phyloP scores from a whole-genome alignment of 768 basidiomycete genomes.

The Tremella fuciformis region DNA sequence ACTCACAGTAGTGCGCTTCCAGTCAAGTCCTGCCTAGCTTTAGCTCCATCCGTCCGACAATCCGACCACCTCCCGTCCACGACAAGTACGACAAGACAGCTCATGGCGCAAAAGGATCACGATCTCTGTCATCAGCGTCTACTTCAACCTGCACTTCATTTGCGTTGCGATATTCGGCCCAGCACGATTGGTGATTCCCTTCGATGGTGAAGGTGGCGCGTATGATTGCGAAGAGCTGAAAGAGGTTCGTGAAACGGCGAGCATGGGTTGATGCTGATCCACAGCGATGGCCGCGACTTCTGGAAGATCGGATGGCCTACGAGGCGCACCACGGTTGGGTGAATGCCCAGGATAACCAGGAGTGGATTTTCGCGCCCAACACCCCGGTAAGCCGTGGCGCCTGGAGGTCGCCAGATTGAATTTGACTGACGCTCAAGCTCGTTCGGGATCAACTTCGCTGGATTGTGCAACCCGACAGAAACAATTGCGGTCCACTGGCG shows the following conservation, averaged over 20 bases:
- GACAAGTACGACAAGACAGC: too few species aligned
- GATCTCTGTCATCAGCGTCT: neutral
- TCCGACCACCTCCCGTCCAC: too few species aligned
- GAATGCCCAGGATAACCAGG: neutral
- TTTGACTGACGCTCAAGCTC: too few species aligned
- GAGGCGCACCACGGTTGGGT: neutral
- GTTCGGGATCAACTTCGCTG: neutral
- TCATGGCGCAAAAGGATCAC: constrained; percentile 1
- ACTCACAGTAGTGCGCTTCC: too few species aligned
- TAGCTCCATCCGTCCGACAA: too few species aligned
- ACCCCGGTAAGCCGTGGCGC: neutral
- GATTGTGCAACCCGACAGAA: neutral
- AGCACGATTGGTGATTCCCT: neutral
- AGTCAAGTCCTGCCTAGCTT: too few species aligned
- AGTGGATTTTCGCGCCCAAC: constrained; percentile 3
- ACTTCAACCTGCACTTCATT: neutral
- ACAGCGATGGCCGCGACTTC: constrained; percentile 1
- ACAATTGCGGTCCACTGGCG: constrained; percentile 6
- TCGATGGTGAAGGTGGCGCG: constrained; percentile 1
- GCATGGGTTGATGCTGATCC: neutral
- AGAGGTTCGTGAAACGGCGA: neutral
- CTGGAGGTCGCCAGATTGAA: too few species aligned
- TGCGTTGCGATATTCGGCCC: neutral
- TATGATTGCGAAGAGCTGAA: neutral
- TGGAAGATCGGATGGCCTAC: neutral